Evolutionary conservation across 306 rosid species (phyloP), one percentile per base, ranked within the genome.

Genomic region (Pueraria montana): DNA sequence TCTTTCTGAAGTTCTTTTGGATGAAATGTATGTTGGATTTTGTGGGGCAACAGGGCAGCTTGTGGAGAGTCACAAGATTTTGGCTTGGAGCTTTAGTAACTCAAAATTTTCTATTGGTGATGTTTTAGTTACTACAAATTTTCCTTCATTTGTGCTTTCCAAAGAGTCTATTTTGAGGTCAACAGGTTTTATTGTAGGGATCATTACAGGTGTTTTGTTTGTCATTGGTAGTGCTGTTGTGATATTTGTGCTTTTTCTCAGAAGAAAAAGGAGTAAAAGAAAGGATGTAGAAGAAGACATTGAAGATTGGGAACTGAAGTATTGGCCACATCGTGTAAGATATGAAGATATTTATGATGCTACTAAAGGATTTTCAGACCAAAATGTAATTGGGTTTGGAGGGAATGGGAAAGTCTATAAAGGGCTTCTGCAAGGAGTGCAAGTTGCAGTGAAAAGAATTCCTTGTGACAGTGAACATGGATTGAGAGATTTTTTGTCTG

Each of bases 231-330:
- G 53, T 69, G 76, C 72, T 20, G 42, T 72, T 75, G 34, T 80
- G 38, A 20, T 78, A 11, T 85, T 12, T 83, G 36, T 74, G 38
- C 5, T 62, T 65, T 75, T 55, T 12, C 12, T 36, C 50, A 72
- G 80, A 76, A 78, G 81, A 46, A 88, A 82, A 79, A 85, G 82
- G 27, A 46, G 52, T 24, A 74, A 84, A 67, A 55, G 78, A 50
- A 40, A 79, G 59, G 73, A 77, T 49, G 46, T 4, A 62, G 80
- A 85, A 42, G 77, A 30, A 76, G 87, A 78, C 2, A 55, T 76
- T 77, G 94, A 87, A 81, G 90, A 84, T 17, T 89, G 91, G 94
- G 92, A 90, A 84, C 40, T 66, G 50, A 90, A 90, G 83, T 90
- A 86, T 68, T 90, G 91, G 93, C 97, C 97, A 1, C 89, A 89